Base-by-base conservation (phyloP, 345 rosid species). In the Kernera saxatilis region DNA sequence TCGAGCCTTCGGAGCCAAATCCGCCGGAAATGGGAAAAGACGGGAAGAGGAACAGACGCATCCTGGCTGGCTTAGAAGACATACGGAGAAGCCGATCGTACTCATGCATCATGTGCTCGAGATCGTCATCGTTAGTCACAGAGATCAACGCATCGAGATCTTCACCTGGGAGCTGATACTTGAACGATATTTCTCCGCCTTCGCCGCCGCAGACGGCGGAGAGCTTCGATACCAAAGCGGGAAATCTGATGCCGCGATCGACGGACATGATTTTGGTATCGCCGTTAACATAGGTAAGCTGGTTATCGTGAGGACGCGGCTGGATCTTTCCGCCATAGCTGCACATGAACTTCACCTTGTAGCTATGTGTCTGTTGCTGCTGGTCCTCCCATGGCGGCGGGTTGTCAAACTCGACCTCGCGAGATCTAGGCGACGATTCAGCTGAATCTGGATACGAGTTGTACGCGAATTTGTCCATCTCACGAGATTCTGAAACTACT, bases 291-390 rank as follows among this genome's bases (percentile, higher is more conserved):
- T 94, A 94, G 1, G 96, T 37, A 6, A 94, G 95, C 81, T 84
- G 94, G 82, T 94, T 94, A 74, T 94, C 97, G 39, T 94, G 97
- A 0, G 98, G 89, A 4, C 99, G 97, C 1, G 99, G 99, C 33
- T 86, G 95, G 93, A 94, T 94, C 84, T 91, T 91, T 2, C 99
- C 99, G 36, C 88, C 91, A 37, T 91, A 94, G 78, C 96, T 89
- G 69, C 96, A 91, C 96, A 94, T 86, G 71, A 94, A 87, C 86
- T 83, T 91, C 54, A 71, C 88, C 71, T 82, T 89, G 80, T 80
- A 85, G 78, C 26, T 78, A 3, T 73, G 59, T 62, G 81, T 11
- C 46, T 72, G 69, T 21, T 78, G 87, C 13, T 71, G 69, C 13
- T 71, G 69, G 40, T 93, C 97, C 33, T 90, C 96, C 98, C 93